phyloP scores from a whole-genome alignment of 225 moss, liverwort and hornwort species.

The Polytrichum commune region DNA sequence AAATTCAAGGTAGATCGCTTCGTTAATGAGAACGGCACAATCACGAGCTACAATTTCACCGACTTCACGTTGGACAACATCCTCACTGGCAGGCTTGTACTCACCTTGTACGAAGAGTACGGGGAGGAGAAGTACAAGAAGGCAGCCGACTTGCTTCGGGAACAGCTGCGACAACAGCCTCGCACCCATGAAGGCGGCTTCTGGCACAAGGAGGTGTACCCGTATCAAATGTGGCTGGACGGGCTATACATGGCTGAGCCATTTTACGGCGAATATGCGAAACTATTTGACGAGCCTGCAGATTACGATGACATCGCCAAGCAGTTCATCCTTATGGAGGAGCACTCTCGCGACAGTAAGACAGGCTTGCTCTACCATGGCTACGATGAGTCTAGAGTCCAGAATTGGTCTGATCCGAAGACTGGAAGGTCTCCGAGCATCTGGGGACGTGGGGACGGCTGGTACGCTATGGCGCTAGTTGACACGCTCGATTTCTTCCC shows the following conservation, averaged over 20 bases:
- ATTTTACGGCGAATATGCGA: conserved; percentile 53
- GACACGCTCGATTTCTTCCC: conserved; percentile 66
- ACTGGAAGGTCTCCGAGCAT: conserved; percentile 59
- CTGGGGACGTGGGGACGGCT: conserved; percentile 59
- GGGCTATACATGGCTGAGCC: conserved; percentile 78
- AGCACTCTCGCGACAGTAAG: conserved; percentile 32
- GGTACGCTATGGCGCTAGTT: conserved; percentile 62
- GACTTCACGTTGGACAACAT: conserved; percentile 64
- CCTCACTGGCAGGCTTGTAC: conserved; percentile 43
- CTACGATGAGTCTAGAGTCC: conserved; percentile 53
- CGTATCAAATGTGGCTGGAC: conserved; percentile 79
- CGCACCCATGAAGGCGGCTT: conserved; percentile 54
- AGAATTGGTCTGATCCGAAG: conserved; percentile 55
- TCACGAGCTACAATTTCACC: conserved; percentile 44
- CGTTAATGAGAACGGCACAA: conserved; percentile 44
- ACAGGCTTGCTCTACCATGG: conserved; percentile 71
- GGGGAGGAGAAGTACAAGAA: conserved; percentile 42
- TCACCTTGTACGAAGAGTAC: conserved; percentile 39
- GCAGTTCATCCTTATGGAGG: conserved; percentile 67
- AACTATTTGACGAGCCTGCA: conserved; percentile 14
- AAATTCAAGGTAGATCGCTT: conserved; percentile 54
- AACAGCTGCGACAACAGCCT: conserved; percentile 58
- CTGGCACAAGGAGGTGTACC: conserved; percentile 73
- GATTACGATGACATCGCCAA: conserved; percentile 49
- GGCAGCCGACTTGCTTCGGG: conserved; percentile 39